Percentiles rank a stretch among this genome's conserved stretches.
These are phyloP conservation scores for Aspergillus sclerotioniger DNA, from an alignment of 495 filamentous ascomycete genomes.

Conservation along the genomic window DNA sequence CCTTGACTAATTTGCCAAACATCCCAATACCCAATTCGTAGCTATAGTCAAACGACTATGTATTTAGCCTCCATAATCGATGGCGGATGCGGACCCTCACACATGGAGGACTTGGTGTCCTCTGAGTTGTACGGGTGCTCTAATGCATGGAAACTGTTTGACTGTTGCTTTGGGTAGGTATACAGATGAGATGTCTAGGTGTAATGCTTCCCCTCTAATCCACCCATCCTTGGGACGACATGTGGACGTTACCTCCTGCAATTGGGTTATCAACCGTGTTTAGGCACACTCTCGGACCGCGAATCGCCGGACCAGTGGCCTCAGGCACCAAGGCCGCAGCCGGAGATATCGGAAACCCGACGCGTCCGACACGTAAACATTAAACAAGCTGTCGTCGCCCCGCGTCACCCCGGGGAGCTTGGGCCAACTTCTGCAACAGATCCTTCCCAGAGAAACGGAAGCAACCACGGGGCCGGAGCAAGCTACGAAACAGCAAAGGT, in stretches of 20 bases:
- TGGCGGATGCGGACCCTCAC: too few species aligned
- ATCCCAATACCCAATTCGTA: too few species aligned
- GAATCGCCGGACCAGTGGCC: not conserved
- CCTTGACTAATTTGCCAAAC: too few species aligned
- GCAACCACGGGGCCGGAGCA: not conserved
- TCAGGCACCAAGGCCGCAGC: slow-evolving; percentile 21
- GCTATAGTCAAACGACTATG: too few species aligned
- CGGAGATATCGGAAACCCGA: slow-evolving; percentile 28
- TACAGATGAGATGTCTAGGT: not conserved
- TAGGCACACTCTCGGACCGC: not conserved
- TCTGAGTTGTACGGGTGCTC: not conserved
- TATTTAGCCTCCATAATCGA: too few species aligned
- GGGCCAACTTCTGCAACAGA: slow-evolving; percentile 9
- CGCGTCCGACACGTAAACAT: slow-evolving; percentile 33
- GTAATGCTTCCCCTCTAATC: not conserved
- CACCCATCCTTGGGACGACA: not conserved
- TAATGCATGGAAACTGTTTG: not conserved
- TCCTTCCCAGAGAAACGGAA: not conserved
- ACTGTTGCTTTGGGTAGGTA: not conserved
- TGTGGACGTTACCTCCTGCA: not conserved
- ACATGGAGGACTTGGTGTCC: not conserved
- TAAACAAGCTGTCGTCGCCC: slow-evolving; percentile 26
- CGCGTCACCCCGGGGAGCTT: slow-evolving; percentile 19
- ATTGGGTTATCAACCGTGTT: too few species aligned
- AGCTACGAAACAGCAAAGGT: not conserved